phyloP scores from a whole-genome alignment of 1,139 yeast species.

The Zygosaccharomyces pseudobailii region DNA sequence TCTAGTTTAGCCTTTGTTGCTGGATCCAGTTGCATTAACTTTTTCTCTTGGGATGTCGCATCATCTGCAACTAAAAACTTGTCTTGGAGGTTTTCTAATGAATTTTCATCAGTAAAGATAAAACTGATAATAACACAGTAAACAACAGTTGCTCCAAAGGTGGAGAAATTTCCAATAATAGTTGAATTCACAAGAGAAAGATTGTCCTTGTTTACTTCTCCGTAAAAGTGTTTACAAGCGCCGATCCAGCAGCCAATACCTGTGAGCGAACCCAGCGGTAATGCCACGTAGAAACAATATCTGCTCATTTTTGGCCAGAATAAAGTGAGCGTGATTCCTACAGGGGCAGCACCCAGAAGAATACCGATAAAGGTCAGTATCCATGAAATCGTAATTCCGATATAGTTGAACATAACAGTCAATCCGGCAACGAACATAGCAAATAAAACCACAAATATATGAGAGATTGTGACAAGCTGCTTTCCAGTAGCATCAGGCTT shows the following conservation, averaged over 20 bases:
- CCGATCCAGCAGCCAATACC: conserved; percentile 41
- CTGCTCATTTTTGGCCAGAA: conserved; percentile 38
- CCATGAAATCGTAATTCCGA: conserved; percentile 41
- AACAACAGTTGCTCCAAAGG: conserved; percentile 36
- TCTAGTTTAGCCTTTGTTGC: conserved; percentile 7
- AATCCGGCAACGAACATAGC: conserved; percentile 51
- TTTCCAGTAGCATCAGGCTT: conserved; percentile 50
- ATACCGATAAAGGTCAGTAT: conserved; percentile 36
- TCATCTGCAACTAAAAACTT: conserved; percentile 28
- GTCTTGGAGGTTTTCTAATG: conserved; percentile 7
- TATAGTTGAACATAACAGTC: conserved; percentile 51
- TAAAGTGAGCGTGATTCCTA: conserved; percentile 33
- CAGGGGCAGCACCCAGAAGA: conserved; percentile 36
- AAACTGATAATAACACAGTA: conserved; percentile 32
- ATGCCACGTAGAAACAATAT: conserved; percentile 34
- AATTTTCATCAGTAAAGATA: conserved; percentile 30
- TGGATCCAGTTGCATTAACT: conserved; percentile 8
- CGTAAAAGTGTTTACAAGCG: conserved; percentile 34
- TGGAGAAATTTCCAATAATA: conserved; percentile 39
- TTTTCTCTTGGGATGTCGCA: conserved; percentile 36
- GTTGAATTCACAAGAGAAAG: conserved; percentile 30
- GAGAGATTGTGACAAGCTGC: conserved; percentile 45
- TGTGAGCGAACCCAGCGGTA: conserved; percentile 37
- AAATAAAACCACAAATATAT: conserved; percentile 42
- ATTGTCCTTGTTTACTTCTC: conserved; percentile 31